Evolutionary conservation across 306 rosid species (phyloP), one percentile per base, ranked within the genome.

Genomic region (Rosa chinensis): DNA sequence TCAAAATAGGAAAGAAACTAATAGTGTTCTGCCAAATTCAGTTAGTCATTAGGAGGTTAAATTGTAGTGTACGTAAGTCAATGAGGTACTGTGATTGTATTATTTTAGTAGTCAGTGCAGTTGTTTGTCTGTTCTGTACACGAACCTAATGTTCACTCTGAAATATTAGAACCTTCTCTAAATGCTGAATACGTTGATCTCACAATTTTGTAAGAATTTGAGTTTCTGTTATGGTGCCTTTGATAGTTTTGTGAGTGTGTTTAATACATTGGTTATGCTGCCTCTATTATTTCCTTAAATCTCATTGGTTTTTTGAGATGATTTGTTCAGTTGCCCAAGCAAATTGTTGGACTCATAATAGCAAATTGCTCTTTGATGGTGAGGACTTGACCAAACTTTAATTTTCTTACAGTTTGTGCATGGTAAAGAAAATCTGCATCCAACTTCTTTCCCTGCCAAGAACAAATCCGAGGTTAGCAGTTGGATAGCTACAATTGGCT

Each of bases 391-490:
- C 18, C 20, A 55, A 16, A 39, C 2, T 37, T 2, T 6, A 21
- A 8, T 70, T 55, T 32, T 67, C 62, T 78, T 74, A 80, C 87
- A 94, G 97, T 82, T 74, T 86, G 84, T 82, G 28, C 86, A 50
- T 48, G 86, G 89, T 66, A 89, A 86, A 78, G 94, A 91, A 73
- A 91, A 89, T 62, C 78, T 64, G 37, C 92, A 76, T 55, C 77
- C 85, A 70, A 72, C 25, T 82, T 87, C 82, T 79, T 52, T 14
- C 74, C 45, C 84, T 72, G 75, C n/a, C 76, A 87, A 48, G 79
- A 64, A 21, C 86, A 88, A 81, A 81, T 40, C 81, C 48, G 89
- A 85, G 89, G 96, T 89, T 81, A 66, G 62, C 78, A 85, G 59
- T 76, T 35, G 74, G 23, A 73, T 67, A 49, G 67, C 28, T n/a